These are phyloP conservation scores for Gossypium gossypioides DNA, from an alignment of 441 rosid species.

Conservation along the genomic window DNA sequence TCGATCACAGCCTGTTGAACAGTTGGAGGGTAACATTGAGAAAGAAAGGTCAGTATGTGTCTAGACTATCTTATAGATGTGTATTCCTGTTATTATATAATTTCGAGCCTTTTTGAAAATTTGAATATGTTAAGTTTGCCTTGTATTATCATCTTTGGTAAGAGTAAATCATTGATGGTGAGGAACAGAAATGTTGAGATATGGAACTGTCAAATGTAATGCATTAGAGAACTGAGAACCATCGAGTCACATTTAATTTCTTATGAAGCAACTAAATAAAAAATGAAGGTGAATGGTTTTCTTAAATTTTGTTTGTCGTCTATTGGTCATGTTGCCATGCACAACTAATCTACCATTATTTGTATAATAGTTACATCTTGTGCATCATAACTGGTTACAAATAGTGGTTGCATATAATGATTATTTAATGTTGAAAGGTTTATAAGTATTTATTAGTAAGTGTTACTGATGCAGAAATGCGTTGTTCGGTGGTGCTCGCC, in stretches of 20 bases:
- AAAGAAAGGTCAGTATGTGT: conserved; percentile 42
- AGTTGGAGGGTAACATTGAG: conserved; percentile 37
- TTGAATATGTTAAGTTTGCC: neutral
- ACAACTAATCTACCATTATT: no score
- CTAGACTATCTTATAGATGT: neutral
- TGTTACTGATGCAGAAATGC: conserved; percentile 44
- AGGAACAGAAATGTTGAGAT: neutral
- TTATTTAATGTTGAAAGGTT: neutral
- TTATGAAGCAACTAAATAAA: no score
- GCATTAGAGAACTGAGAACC: neutral
- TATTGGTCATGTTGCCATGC: no score
- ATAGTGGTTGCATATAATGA: neutral
- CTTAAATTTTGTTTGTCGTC: no score
- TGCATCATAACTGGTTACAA: neutral
- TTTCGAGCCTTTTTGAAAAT: neutral
- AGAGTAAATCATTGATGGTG: neutral
- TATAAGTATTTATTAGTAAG: conserved; percentile 5
- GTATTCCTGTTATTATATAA: neutral
- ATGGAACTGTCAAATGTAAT: neutral
- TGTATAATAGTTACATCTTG: neutral
- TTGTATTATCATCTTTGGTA: neutral
- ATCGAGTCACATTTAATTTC: no score
- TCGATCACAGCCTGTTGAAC: conserved; percentile 44
- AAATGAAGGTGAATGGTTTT: no score
- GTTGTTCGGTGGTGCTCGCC: conserved; percentile 77